These are phyloP conservation scores for Melocanna baccifera DNA, from an alignment of 176 grass and related monocot species.

Conservation along the genomic window DNA sequence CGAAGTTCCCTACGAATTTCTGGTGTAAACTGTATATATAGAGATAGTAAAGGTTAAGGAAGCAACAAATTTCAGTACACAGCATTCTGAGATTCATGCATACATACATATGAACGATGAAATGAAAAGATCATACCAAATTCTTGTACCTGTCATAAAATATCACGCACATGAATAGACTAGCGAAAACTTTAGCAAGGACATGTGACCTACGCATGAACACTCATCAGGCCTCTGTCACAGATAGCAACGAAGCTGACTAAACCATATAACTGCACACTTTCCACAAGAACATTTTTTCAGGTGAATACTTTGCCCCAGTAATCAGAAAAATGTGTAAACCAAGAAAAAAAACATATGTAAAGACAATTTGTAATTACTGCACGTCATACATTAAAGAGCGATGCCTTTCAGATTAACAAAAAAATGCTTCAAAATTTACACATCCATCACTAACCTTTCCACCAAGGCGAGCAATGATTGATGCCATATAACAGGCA, in stretches of 20 bases:
- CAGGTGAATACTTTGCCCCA: not conserved
- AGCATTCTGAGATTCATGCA: not conserved
- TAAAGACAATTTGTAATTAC: not conserved
- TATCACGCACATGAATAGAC: not conserved
- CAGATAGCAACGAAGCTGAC: not conserved
- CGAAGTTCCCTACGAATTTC: constrained; percentile 82
- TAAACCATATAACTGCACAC: not conserved
- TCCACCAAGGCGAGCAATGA: constrained; percentile 90
- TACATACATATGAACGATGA: not conserved
- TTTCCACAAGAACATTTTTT: not conserved
- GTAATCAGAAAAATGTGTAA: not conserved
- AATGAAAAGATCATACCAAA: constrained; percentile 44
- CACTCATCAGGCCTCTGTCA: not conserved
- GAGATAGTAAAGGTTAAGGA: not conserved
- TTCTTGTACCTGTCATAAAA: constrained; percentile 72
- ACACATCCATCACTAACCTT: constrained; percentile 50
- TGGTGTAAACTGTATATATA: constrained; percentile 66
- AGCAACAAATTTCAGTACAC: not conserved
- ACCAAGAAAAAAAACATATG: not conserved
- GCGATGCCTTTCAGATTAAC: not conserved
- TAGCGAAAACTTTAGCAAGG: not conserved
- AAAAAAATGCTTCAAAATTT: not conserved
- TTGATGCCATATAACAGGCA: constrained; percentile 99
- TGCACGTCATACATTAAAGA: not conserved
- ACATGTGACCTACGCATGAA: not conserved